phyloP scores from a whole-genome alignment of 1,139 yeast species.

The Diutina mesorugosa region DNA sequence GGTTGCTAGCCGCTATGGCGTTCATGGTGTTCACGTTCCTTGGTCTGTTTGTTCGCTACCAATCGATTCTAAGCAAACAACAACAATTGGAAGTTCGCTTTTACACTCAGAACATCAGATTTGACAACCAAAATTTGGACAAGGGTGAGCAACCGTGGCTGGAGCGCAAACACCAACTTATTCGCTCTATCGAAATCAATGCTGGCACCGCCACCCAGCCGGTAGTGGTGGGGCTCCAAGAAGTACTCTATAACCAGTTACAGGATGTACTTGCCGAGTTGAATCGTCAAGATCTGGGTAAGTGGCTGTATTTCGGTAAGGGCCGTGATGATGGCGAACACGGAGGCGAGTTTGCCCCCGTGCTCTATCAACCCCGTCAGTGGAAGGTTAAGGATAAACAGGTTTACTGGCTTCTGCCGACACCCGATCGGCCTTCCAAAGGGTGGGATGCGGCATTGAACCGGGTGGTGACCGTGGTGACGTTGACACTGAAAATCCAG shows the following conservation, averaged over 20 bases:
- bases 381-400: constrained; percentile 22
- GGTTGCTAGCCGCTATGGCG: not conserved
- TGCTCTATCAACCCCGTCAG: constrained; percentile 21
- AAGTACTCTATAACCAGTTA: constrained; percentile 39
- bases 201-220: constrained; percentile 16
- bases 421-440: constrained; percentile 32
- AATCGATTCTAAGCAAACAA: not conserved
- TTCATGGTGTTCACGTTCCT: not conserved
- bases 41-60: not conserved
- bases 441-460: constrained; percentile 48
- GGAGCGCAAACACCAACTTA: constrained; percentile 22
- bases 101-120: constrained; percentile 43
- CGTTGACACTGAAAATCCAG: constrained; percentile 16
- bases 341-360: constrained; percentile 35
- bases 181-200: constrained; percentile 24
- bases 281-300: constrained; percentile 13
- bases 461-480: constrained; percentile 33
- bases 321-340: constrained; percentile 33
- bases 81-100: constrained; percentile 16
- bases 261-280: constrained; percentile 27
- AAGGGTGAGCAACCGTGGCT: constrained; percentile 33
- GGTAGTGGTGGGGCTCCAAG: constrained; percentile 38
- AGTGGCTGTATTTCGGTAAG: constrained; percentile 33
- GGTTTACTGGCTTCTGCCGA: constrained; percentile 32
- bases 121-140: constrained; percentile 21